phyloP scores from a whole-genome alignment of 1,284 basidiomycete genomes.

The Agroathelia rolfsii region DNA sequence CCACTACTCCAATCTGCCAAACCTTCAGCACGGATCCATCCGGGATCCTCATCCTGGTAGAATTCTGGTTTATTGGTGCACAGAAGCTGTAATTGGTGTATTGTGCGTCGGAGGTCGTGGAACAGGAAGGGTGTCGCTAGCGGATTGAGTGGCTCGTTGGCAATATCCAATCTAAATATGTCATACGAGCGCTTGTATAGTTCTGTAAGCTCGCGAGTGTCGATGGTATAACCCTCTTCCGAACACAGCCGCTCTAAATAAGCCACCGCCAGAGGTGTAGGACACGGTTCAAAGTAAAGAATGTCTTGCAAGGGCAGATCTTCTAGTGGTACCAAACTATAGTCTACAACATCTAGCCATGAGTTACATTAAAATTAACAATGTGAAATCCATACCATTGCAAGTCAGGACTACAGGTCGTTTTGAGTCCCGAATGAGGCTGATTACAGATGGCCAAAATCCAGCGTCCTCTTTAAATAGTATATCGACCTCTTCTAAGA shows the following conservation, averaged over 20 bases:
- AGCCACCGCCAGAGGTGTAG: slow-evolving; percentile 46
- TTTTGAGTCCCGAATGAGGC: slow-evolving; percentile 72
- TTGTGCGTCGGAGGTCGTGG: slow-evolving; percentile 50
- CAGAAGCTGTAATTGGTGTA: slow-evolving; percentile 49
- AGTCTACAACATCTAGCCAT: slow-evolving; percentile 44
- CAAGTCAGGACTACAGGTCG: slow-evolving; percentile 88
- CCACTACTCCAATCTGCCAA: not conserved
- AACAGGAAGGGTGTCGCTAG: slow-evolving; percentile 24
- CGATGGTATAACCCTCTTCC: slow-evolving; percentile 41
- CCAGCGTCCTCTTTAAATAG: slow-evolving; percentile 83
- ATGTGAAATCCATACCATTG: slow-evolving; percentile 55
- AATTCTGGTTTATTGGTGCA: slow-evolving; percentile 22
- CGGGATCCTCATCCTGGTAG: slow-evolving; percentile 14
- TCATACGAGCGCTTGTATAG: slow-evolving; percentile 27
- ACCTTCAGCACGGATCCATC: too few relatives aligned
- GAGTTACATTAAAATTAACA: slow-evolving; percentile 13
- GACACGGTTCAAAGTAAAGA: slow-evolving; percentile 58
- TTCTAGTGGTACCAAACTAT: slow-evolving; percentile 53
- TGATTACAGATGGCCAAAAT: slow-evolving; percentile 84
- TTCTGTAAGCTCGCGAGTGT: slow-evolving; percentile 21
- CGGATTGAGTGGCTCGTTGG: slow-evolving; percentile 28
- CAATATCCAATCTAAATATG: slow-evolving; percentile 14
- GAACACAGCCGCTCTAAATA: slow-evolving; percentile 65
- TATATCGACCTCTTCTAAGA: slow-evolving; percentile 96
- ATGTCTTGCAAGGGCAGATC: slow-evolving; percentile 74